Percentiles rank a stretch among this genome's conserved stretches.
These are phyloP conservation scores for Dimocarpus longan DNA, from an alignment of 345 rosid species.

Conservation along the genomic window DNA sequence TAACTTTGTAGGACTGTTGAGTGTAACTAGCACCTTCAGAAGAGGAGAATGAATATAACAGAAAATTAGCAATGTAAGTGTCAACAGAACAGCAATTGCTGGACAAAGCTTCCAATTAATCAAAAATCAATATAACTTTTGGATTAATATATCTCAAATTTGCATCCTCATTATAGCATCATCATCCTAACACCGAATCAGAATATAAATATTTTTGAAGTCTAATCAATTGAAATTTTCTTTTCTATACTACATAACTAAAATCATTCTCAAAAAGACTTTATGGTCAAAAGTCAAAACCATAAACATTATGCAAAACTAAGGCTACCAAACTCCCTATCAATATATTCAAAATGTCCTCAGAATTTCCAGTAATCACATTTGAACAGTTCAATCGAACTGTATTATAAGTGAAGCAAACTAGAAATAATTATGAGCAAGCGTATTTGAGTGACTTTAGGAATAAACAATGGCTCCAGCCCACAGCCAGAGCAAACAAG, in stretches of 20 bases:
- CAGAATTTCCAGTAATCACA: conserved; percentile 8
- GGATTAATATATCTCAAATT: background rate
- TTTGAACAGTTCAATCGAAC: background rate
- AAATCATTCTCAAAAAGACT: background rate
- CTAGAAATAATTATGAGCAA: background rate
- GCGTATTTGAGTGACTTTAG: background rate
- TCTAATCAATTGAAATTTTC: background rate
- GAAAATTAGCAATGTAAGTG: background rate
- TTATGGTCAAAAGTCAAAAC: background rate
- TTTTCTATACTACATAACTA: background rate
- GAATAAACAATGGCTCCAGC: background rate
- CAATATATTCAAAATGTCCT: background rate
- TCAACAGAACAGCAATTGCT: background rate
- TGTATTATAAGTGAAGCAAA: background rate
- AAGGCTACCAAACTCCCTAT: conserved; percentile 1
- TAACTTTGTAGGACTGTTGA: conserved; percentile 59
- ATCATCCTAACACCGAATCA: background rate
- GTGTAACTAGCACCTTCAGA: conserved; percentile 43
- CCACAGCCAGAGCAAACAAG: background rate
- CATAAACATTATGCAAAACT: background rate
- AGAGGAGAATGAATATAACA: background rate
- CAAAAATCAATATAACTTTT: background rate
- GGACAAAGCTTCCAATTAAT: background rate
- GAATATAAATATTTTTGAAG: background rate
- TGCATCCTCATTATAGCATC: background rate